A percentile compares a stretch with the other conserved stretches of the same genome.
These are phyloP conservation scores for Tricholoma furcatifolium DNA, from an alignment of 768 basidiomycete genomes.

Conservation along the genomic window DNA sequence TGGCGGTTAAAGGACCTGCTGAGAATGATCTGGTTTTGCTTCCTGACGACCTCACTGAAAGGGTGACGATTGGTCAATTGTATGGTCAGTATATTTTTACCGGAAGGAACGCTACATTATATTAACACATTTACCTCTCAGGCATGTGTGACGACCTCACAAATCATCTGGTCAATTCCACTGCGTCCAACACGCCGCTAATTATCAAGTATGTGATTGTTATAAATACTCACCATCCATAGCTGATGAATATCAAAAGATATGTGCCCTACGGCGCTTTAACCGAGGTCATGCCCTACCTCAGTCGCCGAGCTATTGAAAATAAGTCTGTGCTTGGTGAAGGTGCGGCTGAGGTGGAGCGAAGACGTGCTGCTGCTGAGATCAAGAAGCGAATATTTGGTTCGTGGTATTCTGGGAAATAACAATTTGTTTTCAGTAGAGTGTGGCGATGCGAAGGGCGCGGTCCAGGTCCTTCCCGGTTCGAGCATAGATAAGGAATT, in stretches of 20 bases:
- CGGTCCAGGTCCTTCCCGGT: too few species aligned
- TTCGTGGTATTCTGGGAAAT: slow-evolving; percentile 13
- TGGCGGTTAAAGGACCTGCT: slow-evolving; percentile 40
- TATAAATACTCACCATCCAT: slow-evolving; percentile 4
- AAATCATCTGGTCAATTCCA: slow-evolving; percentile 59
- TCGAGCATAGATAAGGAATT: too few species aligned
- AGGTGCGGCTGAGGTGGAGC: slow-evolving; percentile 65
- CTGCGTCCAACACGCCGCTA: slow-evolving; percentile 55
- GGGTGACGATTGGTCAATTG: slow-evolving; percentile 76
- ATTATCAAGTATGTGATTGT: slow-evolving; percentile 63
- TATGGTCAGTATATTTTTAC: slow-evolving; percentile 55
- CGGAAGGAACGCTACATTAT: background rate
- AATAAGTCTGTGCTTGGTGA: slow-evolving; percentile 85
- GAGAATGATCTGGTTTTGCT: slow-evolving; percentile 33
- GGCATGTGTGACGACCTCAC: slow-evolving; percentile 88
- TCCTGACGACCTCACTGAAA: slow-evolving; percentile 53
- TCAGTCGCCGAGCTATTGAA: slow-evolving; percentile 86
- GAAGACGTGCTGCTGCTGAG: slow-evolving; percentile 51
- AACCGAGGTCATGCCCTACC: slow-evolving; percentile 84
- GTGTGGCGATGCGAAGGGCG: too few species aligned
- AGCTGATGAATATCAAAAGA: slow-evolving; percentile 23
- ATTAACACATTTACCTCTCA: slow-evolving; percentile 23
- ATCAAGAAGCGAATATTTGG: slow-evolving; percentile 46
- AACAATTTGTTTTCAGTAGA: too few species aligned
- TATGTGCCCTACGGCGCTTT: slow-evolving; percentile 78